Evolutionary conservation across 495 filamentous ascomycete species (phyloP).

Genomic region (Penicillium roqueforti): DNA sequence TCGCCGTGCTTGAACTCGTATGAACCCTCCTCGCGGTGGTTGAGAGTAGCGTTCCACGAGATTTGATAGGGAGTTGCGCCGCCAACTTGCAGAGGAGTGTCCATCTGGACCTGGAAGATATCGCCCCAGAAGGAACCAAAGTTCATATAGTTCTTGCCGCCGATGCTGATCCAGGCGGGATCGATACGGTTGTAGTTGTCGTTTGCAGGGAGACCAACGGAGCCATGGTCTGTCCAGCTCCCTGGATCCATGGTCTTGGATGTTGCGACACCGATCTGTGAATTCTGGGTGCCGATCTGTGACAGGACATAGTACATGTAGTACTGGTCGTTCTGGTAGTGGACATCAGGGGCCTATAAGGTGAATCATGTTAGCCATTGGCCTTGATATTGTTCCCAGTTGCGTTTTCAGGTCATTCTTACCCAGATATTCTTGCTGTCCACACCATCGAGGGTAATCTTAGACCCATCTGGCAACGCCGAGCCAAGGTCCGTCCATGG

Average conservation of each 20-base stretch:
- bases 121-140: conserved; percentile 71
- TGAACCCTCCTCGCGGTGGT: conserved; percentile 55
- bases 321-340: conserved; percentile 52
- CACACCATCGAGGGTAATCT: conserved; percentile 49
- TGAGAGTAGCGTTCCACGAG: conserved; percentile 50
- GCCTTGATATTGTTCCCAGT: neutral
- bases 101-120: conserved; percentile 58
- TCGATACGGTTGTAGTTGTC: conserved; percentile 68
- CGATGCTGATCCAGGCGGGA: conserved; percentile 52
- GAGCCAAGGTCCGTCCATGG: conserved; percentile 61
- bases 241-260: conserved; percentile 55
- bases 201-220: conserved; percentile 49
- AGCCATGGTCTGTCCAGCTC: conserved; percentile 53
- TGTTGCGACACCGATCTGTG: conserved; percentile 66
- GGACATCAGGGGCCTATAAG: conserved; percentile 62
- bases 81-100: conserved; percentile 36
- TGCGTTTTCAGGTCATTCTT: conserved; percentile 5
- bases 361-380: neutral
- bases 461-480: conserved; percentile 53
- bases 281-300: conserved; percentile 58
- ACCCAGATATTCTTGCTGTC: conserved; percentile 57
- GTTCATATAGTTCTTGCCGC: conserved; percentile 50
- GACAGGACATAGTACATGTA: conserved; percentile 71
- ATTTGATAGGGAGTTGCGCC: conserved; percentile 43
- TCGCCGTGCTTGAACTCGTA: conserved; percentile 51